These are phyloP conservation scores for Oryza rufipogon DNA, from an alignment of 176 grass and related monocot genomes.

Conservation along the genomic window DNA sequence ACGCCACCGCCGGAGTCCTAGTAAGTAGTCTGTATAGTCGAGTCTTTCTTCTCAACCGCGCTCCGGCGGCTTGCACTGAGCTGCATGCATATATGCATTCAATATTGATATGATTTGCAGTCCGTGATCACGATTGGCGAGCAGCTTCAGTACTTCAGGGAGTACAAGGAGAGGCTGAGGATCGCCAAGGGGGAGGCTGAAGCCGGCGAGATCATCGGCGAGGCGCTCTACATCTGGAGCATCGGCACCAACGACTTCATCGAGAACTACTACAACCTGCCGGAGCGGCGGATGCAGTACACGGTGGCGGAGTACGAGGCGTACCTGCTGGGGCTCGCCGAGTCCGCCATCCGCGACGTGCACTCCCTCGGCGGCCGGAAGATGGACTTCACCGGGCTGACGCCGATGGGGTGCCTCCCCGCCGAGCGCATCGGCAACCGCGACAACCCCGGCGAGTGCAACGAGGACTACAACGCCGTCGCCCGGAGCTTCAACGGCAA, in stretches of 20 bases:
- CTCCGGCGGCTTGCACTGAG: no score
- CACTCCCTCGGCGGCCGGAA: slow-evolving; percentile 46
- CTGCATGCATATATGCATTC: not conserved
- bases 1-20: slow-evolving; percentile 46
- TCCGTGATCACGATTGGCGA: slow-evolving; percentile 62
- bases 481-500: slow-evolving; percentile 59
- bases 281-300: slow-evolving; percentile 44
- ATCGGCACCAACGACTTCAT: slow-evolving; percentile 94
- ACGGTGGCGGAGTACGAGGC: slow-evolving; percentile 43
- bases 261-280: slow-evolving; percentile 78
- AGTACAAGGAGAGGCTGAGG: slow-evolving; percentile 60
- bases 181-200: slow-evolving; percentile 40
- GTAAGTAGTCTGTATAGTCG: slow-evolving; percentile 19
- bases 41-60: no score
- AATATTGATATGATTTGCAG: slow-evolving; percentile 31
- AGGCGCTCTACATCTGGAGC: slow-evolving; percentile 74
- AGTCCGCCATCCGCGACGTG: slow-evolving; percentile 50
- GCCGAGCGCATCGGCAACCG: slow-evolving; percentile 52
- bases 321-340: slow-evolving; percentile 46
- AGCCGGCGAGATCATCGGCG: slow-evolving; percentile 34
- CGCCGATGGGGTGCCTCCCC: slow-evolving; percentile 52
- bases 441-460: slow-evolving; percentile 39
- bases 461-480: slow-evolving; percentile 58
- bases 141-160: slow-evolving; percentile 71
- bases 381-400: slow-evolving; percentile 64